Evolutionary conservation across 1,139 yeast genomes (phyloP), one percentile per base, ranked within the genome.

Genomic region (Groenewaldozyma auringiensis): DNA sequence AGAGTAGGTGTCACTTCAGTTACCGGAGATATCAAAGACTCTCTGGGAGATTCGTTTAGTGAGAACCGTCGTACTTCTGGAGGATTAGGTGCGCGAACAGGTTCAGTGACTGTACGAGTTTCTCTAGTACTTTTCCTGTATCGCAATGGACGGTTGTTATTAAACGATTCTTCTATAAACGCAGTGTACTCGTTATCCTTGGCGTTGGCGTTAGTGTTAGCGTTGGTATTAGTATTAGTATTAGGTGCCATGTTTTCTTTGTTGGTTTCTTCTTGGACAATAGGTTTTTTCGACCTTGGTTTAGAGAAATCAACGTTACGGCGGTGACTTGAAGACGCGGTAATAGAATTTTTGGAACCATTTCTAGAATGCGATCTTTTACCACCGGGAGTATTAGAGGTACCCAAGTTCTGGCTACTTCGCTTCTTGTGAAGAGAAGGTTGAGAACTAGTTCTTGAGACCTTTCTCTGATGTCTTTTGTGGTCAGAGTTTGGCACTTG

Each of bases 301-400:
- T 35, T 35, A 4, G 38, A 16, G 25, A 35, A 35, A 9, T 16
- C 38, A 8, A 54, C 56, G 27, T 51, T 53, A 6, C 59, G 53
- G 17, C 51, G 51, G 41, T 56, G 57, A 33, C 54, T 48, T 2
- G 60, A 56, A 2, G 60, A 54, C 13, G 56, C 56, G 21, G 58
- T 54, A 21, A 54, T 49, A 2, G 59, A 55, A 21, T 48, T 46
- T 13, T 43, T 39, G 2, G 59, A 55, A 4, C 51, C 54, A 29
- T 42, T 53, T 14, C 59, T 49, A 2, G 58, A 50, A 37, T 56
- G 59, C 14, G 40, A 41, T 14, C 27, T 40, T 2, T 35, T 41
- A n/a, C 13, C 13, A 16, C 25, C 17, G 21, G 27, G 41, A 8
- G 22, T 20, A 9, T 31, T 35, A 27, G 47, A 14, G 2, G 34